Base-by-base conservation (phyloP, 306 rosid species). In the Ceratonia siliqua region DNA sequence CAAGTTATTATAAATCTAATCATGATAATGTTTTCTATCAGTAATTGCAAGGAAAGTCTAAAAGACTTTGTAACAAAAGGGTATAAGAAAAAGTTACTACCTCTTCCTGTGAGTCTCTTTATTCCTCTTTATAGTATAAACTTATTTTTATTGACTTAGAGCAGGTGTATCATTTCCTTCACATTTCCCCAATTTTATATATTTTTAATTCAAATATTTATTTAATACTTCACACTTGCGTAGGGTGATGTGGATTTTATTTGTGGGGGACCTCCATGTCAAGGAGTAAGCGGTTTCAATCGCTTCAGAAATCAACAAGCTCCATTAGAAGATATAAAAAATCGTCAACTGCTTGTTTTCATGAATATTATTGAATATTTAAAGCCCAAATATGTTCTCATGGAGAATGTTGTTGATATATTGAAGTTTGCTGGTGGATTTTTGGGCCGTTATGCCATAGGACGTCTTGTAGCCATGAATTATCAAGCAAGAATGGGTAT, bases 231-330 rank as follows among this genome's bases (percentile, higher is more conserved):
- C 0, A 24, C n/a, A 11, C 20, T 6, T 12, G 20, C 35, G 5
- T 62, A 93, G 98, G 98, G 98, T 49, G 91, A 87, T 70, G 96
- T 85, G 74, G 90, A 93, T 76, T 86, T 90, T 8, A 78, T 93
- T 15, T 93, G 98, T 10, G 98, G 98, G 9, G 98, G 98, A 12
- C 98, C 98, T 2, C 98, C 98, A 1, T 93, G 98, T 24, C 98
- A 90, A 77, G 98, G 98, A 8, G 72, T 92, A 5, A 92, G 98
- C 8, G 98, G 98, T 22, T 90, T 84, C 72, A 92, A 92, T 64
- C 90, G 98, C 12, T 93, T 85, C 15, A 78, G 98, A 61, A 82
- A 93, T 9, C 14, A 0, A 2, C 46, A 63, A 0, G 81, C 70
- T 30, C 98, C 96, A 1, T 63, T 90, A 5, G 81, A 82, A 4